These are phyloP conservation scores for Solanum hybrid DNA, from an alignment of 305 asterid species.

Conservation along the genomic window DNA sequence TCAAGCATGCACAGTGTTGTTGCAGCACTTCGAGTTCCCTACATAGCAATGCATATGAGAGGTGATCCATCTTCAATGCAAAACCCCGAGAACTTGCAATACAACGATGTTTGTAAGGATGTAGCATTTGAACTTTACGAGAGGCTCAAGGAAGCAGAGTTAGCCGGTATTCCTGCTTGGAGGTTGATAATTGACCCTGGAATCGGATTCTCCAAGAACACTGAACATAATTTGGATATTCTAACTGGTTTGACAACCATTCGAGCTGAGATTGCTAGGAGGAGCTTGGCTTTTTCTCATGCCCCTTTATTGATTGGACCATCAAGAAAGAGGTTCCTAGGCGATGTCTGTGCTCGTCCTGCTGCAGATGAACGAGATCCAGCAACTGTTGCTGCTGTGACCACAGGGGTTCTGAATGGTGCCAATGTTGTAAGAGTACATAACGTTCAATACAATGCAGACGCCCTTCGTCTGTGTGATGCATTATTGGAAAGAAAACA, in stretches of 20 bases:
- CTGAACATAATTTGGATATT: slow-evolving; percentile 64
- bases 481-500: slow-evolving; percentile 50
- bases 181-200: slow-evolving; percentile 82
- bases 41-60: slow-evolving; percentile 79
- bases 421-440: slow-evolving; percentile 89
- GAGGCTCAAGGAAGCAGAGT: slow-evolving; percentile 58
- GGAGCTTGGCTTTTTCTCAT: slow-evolving; percentile 57
- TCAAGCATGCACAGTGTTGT: slow-evolving; percentile 40
- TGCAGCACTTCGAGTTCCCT: slow-evolving; percentile 57
- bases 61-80: slow-evolving; percentile 90
- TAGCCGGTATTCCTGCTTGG: slow-evolving; percentile 86
- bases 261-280: slow-evolving; percentile 44
- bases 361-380: slow-evolving; percentile 56
- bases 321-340: slow-evolving; percentile 86
- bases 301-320: slow-evolving; percentile 81
- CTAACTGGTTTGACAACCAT: slow-evolving; percentile 43
- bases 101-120: slow-evolving; percentile 46
- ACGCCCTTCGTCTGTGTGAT: slow-evolving; percentile 76
- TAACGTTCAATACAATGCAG: slow-evolving; percentile 55
- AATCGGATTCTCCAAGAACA: slow-evolving; percentile 75
- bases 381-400: slow-evolving; percentile 65
- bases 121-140: slow-evolving; percentile 55
- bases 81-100: slow-evolving; percentile 46
- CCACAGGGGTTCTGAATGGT: slow-evolving; percentile 61
- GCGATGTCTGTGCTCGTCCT: slow-evolving; percentile 52